These are phyloP conservation scores for Exophiala lecanii-corni DNA, from an alignment of 2,329 filamentous ascomycete species.

Conservation along the genomic window DNA sequence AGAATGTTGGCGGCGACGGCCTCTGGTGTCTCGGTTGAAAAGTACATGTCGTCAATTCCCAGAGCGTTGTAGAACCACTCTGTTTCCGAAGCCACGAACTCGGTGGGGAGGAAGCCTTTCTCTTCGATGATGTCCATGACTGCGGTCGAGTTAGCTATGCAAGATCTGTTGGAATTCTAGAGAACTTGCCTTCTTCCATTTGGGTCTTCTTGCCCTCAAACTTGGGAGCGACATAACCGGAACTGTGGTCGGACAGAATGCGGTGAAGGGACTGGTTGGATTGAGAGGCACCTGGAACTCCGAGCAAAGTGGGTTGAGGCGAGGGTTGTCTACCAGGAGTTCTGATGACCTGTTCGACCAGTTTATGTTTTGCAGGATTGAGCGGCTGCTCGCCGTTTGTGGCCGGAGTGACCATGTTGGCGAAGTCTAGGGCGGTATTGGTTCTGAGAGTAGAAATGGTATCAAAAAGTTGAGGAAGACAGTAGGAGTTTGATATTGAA, in stretches of 20 bases:
- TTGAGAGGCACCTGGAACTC: slow-evolving; percentile 56
- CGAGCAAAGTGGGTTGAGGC: slow-evolving; percentile 82
- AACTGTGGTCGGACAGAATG: slow-evolving; percentile 78
- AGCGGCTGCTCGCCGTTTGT: slow-evolving; percentile 19
- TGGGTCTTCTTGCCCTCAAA: slow-evolving; percentile 91
- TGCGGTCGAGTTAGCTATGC: slow-evolving; percentile 34
- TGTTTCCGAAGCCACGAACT: slow-evolving; percentile 79
- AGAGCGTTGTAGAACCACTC: slow-evolving; percentile 97
- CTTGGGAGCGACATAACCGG: slow-evolving; percentile 89
- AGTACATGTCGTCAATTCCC: slow-evolving; percentile 98
- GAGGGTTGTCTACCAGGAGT: slow-evolving; percentile 66
- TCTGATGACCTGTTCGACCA: slow-evolving; percentile 51
- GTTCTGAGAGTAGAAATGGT: too few relatives aligned
- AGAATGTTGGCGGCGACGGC: slow-evolving; percentile 92
- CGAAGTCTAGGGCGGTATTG: too few relatives aligned
- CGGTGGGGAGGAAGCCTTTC: slow-evolving; percentile 78
- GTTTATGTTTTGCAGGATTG: slow-evolving; percentile 47
- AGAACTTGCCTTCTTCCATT: slow-evolving; percentile 67
- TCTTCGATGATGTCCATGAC: slow-evolving; percentile 76
- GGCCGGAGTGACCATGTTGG: slow-evolving; percentile 17
- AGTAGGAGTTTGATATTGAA: background rate
- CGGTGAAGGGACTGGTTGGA: slow-evolving; percentile 52
- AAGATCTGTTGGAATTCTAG: slow-evolving; percentile 12
- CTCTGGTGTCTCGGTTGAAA: slow-evolving; percentile 79
- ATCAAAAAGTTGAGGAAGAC: background rate